Conservation (phyloP, 2,329 filamentous ascomycete species). For the Colletotrichum destructivum region DNA sequence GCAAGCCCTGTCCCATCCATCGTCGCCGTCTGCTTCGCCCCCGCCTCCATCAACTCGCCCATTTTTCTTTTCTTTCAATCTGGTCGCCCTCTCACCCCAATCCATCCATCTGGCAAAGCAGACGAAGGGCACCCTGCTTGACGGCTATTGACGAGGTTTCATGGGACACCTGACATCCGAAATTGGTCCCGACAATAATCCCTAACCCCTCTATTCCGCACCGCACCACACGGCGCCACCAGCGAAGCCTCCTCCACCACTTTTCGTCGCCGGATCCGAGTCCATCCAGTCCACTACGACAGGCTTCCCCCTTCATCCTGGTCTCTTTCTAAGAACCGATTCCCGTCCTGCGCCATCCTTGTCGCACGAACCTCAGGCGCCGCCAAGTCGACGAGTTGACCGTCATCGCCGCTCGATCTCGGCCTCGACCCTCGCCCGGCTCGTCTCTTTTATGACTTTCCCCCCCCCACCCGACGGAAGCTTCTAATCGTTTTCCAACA, state of each 20-base stretch:
- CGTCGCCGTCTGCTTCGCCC: constrained; percentile 38
- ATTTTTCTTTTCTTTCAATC: constrained; percentile 42
- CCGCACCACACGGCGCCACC: constrained; percentile 26
- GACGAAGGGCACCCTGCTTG: constrained; percentile 39
- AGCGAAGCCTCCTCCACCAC: constrained; percentile 22
- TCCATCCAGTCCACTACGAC: constrained; percentile 35
- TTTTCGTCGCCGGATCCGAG: constrained; percentile 32
- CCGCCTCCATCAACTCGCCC: constrained; percentile 40
- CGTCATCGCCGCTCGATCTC: constrained; percentile 18
- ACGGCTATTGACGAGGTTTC: constrained; percentile 54
- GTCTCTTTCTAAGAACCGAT: constrained; percentile 32
- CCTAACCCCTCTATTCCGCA: constrained; percentile 23
- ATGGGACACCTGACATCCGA: constrained; percentile 57
- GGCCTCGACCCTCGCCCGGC: constrained; percentile 26
- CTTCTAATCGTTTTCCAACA: constrained; percentile 42
- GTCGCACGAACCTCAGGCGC: constrained; percentile 35
- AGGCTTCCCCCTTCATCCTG: constrained; percentile 23
- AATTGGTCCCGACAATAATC: constrained; percentile 39
- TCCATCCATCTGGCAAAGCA: constrained; percentile 16
- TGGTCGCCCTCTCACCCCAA: constrained; percentile 36
- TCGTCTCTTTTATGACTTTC: constrained; percentile 59
- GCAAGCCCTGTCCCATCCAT: constrained; percentile 11
- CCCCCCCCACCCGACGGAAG: constrained; percentile 49
- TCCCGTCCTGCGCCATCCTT: constrained; percentile 33
- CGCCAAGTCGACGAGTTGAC: constrained; percentile 38